A percentile compares a stretch with the other conserved stretches of the same genome.
These are phyloP conservation scores for Colletotrichum lindemuthianum DNA, from an alignment of 2,329 filamentous ascomycete species.

Conservation along the genomic window DNA sequence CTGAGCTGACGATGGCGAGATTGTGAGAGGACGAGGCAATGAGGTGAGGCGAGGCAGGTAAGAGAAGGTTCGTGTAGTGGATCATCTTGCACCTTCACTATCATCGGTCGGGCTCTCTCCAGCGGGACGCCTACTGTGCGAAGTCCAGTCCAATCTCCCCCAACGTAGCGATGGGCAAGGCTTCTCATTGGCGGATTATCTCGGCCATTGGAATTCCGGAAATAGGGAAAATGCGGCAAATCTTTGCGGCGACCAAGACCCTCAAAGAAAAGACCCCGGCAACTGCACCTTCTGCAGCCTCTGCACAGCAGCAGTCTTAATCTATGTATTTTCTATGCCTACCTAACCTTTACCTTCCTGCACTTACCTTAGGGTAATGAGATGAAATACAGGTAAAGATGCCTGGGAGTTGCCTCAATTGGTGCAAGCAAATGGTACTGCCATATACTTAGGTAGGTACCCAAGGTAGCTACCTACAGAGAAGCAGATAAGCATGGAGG, in stretches of 20 bases:
- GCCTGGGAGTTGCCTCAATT: too few relatives aligned
- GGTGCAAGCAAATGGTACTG: too few relatives aligned
- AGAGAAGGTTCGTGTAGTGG: background rate
- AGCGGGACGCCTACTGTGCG: constrained; percentile 29
- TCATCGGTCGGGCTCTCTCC: constrained; percentile 4
- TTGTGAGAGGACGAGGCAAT: background rate
- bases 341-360: too few relatives aligned
- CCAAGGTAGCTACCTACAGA: too few relatives aligned
- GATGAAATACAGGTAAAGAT: too few relatives aligned
- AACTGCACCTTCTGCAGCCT: background rate
- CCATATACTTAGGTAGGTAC: too few relatives aligned
- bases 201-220: constrained; percentile 29
- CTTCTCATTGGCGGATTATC: constrained; percentile 36
- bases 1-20: constrained; percentile 4
- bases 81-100: background rate
- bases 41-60: background rate
- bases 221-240: constrained; percentile 36
- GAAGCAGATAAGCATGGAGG: too few relatives aligned
- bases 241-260: constrained; percentile 27
- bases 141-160: constrained; percentile 9
- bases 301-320: too few relatives aligned
- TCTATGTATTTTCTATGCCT: too few relatives aligned
- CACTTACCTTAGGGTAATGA: too few relatives aligned
- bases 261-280: constrained; percentile 8
- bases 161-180: constrained; percentile 2